Percentiles rank a stretch among this genome's conserved stretches.
Conservation (phyloP, 345 rosid species). For the Dovyalis caffra region DNA sequence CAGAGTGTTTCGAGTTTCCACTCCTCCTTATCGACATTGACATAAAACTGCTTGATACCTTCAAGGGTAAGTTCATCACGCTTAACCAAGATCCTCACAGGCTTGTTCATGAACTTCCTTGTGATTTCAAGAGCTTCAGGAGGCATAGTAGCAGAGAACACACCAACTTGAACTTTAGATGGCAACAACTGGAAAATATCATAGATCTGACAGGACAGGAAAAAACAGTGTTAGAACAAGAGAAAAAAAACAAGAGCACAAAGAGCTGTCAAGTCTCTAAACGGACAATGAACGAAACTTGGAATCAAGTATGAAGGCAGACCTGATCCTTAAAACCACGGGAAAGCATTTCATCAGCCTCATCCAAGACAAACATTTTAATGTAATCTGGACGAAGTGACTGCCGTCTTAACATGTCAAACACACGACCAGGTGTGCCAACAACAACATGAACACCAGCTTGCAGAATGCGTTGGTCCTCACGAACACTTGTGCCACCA, state of each 20-base stretch:
- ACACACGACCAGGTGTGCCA: slow-evolving; percentile 97
- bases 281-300: background rate
- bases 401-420: slow-evolving; percentile 88
- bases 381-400: slow-evolving; percentile 79
- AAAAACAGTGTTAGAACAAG: background rate
- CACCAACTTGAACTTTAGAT: slow-evolving; percentile 29
- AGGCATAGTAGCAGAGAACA: slow-evolving; percentile 35
- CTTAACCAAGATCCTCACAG: slow-evolving; percentile 35
- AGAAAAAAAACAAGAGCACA: background rate
- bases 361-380: slow-evolving; percentile 86
- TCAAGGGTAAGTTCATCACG: slow-evolving; percentile 36
- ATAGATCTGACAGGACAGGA: slow-evolving; percentile 16
- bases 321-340: slow-evolving; percentile 97
- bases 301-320: background rate
- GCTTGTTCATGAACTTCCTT: slow-evolving; percentile 36
- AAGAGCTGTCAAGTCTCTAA: background rate
- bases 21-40: slow-evolving; percentile 30
- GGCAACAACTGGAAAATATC: slow-evolving; percentile 37
- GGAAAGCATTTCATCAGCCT: slow-evolving; percentile 98
- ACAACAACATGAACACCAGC: slow-evolving; percentile 94
- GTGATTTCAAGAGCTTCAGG: slow-evolving; percentile 37
- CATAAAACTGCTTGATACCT: slow-evolving; percentile 33
- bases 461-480: slow-evolving; percentile 89
- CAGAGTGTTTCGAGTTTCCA: slow-evolving; percentile 33
- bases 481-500: slow-evolving; percentile 94